These are phyloP conservation scores for Podospora fimiseda DNA, from an alignment of 495 filamentous ascomycete species.

Conservation along the genomic window DNA sequence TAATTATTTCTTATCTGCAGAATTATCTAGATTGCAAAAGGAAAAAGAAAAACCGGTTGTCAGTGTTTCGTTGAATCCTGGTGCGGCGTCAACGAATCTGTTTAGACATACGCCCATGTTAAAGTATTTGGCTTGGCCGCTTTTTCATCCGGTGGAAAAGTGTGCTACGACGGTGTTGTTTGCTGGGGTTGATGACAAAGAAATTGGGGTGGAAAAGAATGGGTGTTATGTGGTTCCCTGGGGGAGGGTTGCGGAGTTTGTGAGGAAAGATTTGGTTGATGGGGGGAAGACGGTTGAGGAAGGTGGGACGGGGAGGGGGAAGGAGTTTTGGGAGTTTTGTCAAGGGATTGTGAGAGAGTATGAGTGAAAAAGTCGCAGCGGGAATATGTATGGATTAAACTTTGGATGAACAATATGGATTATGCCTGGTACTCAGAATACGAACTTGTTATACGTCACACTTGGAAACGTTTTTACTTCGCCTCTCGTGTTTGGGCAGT, in stretches of 20 bases:
- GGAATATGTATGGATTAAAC: too few species aligned
- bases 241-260: conserved; percentile 25
- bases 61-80: conserved; percentile 38
- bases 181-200: conserved; percentile 31
- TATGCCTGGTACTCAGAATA: too few species aligned
- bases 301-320: conserved; percentile 15
- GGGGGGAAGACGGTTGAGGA: conserved; percentile 13
- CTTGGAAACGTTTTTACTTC: too few species aligned
- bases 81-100: conserved; percentile 29
- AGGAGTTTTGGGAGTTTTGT: conserved; percentile 22
- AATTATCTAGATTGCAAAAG: conserved; percentile 26
- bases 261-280: conserved; percentile 16
- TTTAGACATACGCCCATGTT: conserved; percentile 19
- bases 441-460: too few species aligned
- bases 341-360: too few species aligned
- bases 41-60: conserved; percentile 25
- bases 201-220: conserved; percentile 28
- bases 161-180: conserved; percentile 41
- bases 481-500: too few species aligned
- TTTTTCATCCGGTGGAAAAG: conserved; percentile 25
- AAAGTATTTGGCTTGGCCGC: conserved; percentile 17
- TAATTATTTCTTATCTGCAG: conserved; percentile 31
- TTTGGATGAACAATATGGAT: too few species aligned
- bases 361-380: too few species aligned
- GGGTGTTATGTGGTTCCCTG: conserved; percentile 39